phyloP scores from a whole-genome alignment of 495 filamentous ascomycete genomes.

The Massariosphaeria phaeospora region DNA sequence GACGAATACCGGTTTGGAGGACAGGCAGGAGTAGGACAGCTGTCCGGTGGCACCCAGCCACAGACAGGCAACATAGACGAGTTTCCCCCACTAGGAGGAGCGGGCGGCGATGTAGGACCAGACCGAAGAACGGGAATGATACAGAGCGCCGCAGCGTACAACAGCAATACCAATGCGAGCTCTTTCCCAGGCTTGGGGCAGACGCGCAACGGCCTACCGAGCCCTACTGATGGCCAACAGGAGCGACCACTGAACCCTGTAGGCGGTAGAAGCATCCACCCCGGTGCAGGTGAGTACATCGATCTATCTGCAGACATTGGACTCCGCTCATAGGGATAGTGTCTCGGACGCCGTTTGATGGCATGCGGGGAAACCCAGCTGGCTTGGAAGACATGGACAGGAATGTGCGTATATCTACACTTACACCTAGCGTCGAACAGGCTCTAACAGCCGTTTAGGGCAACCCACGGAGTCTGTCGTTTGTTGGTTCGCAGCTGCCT shows the following conservation, averaged over 20 bases:
- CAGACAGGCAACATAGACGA: slow-evolving; percentile 71
- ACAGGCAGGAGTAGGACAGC: slow-evolving; percentile 58
- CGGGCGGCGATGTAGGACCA: slow-evolving; percentile 63
- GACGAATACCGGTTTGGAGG: slow-evolving; percentile 57
- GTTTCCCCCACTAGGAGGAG: slow-evolving; percentile 75
- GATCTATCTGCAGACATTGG: neutral
- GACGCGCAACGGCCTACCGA: slow-evolving; percentile 53
- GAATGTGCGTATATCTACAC: slow-evolving; percentile 34
- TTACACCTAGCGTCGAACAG: too few relatives aligned
- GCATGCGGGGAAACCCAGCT: slow-evolving; percentile 26
- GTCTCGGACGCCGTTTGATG: slow-evolving; percentile 35
- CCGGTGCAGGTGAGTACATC: slow-evolving; percentile 6
- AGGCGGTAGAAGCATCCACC: slow-evolving; percentile 15
- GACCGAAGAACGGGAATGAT: slow-evolving; percentile 61
- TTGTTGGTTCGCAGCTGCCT: slow-evolving; percentile 19
- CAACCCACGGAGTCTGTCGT: slow-evolving; percentile 17
- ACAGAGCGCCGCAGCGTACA: slow-evolving; percentile 62
- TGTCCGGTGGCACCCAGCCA: slow-evolving; percentile 52
- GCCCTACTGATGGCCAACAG: slow-evolving; percentile 52
- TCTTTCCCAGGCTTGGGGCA: slow-evolving; percentile 41
- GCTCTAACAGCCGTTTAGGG: too few relatives aligned
- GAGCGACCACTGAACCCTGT: slow-evolving; percentile 35
- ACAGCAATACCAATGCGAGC: slow-evolving; percentile 45
- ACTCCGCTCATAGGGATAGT: slow-evolving; percentile 16
- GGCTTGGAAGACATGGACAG: slow-evolving; percentile 35